phyloP scores from a whole-genome alignment of 495 filamentous ascomycete genomes.

The Paragyromitra xinjiangensis region DNA sequence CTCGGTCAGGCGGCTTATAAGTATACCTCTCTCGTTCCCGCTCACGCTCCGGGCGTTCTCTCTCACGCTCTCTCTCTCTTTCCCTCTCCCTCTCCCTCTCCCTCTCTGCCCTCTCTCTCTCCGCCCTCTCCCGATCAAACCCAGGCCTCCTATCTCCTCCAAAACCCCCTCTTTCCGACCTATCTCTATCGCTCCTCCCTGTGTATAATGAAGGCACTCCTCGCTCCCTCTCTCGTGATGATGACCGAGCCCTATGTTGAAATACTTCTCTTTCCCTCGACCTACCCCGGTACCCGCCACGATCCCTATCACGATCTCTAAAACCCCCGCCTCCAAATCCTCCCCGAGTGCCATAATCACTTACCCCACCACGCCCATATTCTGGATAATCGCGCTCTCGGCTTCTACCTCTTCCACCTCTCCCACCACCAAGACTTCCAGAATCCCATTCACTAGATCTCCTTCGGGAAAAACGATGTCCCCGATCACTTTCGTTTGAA shows the following conservation, averaged over 20 bases:
- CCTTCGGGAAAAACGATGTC: slow-evolving; percentile 46
- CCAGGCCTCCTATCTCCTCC: slow-evolving; percentile 51
- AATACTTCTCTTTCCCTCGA: slow-evolving; percentile 48
- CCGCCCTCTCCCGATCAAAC: slow-evolving; percentile 48
- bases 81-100: slow-evolving; percentile 34
- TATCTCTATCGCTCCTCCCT: slow-evolving; percentile 50
- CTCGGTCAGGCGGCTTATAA: slow-evolving; percentile 40
- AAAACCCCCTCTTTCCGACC: slow-evolving; percentile 50
- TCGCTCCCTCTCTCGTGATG: slow-evolving; percentile 53
- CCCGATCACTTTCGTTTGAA: slow-evolving; percentile 48
- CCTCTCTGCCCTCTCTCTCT: slow-evolving; percentile 38
- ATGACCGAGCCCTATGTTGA: slow-evolving; percentile 51
- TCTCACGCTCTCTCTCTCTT: slow-evolving; percentile 39
- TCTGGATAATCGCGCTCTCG: slow-evolving; percentile 51
- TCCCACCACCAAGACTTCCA: slow-evolving; percentile 25
- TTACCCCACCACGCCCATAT: slow-evolving; percentile 46
- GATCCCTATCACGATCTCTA: slow-evolving; percentile 55
- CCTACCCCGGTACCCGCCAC: slow-evolving; percentile 51
- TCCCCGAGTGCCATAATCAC: slow-evolving; percentile 51
- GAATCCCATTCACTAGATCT: slow-evolving; percentile 55
- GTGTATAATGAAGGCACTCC: slow-evolving; percentile 31
- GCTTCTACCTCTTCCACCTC: slow-evolving; percentile 52
- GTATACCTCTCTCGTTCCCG: slow-evolving; percentile 34
- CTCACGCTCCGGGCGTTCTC: slow-evolving; percentile 35
- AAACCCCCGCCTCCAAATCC: slow-evolving; percentile 47